Evolutionary conservation across 495 filamentous ascomycete species (phyloP).

Genomic region (Recurvomyces mirabilis): DNA sequence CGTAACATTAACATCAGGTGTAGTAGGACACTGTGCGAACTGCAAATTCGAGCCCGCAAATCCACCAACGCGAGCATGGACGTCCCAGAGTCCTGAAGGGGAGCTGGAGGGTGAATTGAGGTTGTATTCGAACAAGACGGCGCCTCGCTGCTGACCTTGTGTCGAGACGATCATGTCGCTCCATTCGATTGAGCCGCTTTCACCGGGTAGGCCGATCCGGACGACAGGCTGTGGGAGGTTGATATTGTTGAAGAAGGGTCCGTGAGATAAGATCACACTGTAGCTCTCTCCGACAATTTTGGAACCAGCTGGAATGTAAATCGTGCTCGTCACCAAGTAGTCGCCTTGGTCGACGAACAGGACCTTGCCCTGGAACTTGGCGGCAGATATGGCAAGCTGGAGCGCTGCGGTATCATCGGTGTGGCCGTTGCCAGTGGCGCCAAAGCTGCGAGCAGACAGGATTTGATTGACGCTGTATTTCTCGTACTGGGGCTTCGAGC

Average conservation of each 20-base stretch:
- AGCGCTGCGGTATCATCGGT: slow-evolving; percentile 30
- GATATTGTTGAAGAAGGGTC: slow-evolving; percentile 24
- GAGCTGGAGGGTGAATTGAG: slow-evolving; percentile 18
- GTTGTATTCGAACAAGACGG: slow-evolving; percentile 32
- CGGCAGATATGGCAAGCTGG: slow-evolving; percentile 22
- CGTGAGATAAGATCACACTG: slow-evolving; percentile 36
- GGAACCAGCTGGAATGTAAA: slow-evolving; percentile 43
- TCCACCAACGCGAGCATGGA: slow-evolving; percentile 46
- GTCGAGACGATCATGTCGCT: slow-evolving; percentile 38
- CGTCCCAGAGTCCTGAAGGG: slow-evolving; percentile 41
- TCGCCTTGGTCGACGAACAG: slow-evolving; percentile 29
- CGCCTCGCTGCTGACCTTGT: slow-evolving; percentile 29
- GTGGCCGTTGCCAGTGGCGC: slow-evolving; percentile 23
- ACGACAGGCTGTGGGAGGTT: slow-evolving; percentile 32
- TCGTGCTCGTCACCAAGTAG: slow-evolving; percentile 48
- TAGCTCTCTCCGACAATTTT: slow-evolving; percentile 47
- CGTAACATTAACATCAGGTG: slow-evolving; percentile 36
- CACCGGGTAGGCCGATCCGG: slow-evolving; percentile 28
- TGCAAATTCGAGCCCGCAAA: slow-evolving; percentile 43
- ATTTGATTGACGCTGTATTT: slow-evolving; percentile 16
- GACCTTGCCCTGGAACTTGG: slow-evolving; percentile 19
- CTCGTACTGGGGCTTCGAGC: slow-evolving; percentile 31
- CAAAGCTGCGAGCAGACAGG: slow-evolving; percentile 22
- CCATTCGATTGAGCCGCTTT: slow-evolving; percentile 28
- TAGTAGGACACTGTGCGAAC: slow-evolving; percentile 41